Percentiles rank a stretch among this genome's conserved stretches.
Conservation (phyloP, 345 rosid species). For the Raphanus raphanistrum region DNA sequence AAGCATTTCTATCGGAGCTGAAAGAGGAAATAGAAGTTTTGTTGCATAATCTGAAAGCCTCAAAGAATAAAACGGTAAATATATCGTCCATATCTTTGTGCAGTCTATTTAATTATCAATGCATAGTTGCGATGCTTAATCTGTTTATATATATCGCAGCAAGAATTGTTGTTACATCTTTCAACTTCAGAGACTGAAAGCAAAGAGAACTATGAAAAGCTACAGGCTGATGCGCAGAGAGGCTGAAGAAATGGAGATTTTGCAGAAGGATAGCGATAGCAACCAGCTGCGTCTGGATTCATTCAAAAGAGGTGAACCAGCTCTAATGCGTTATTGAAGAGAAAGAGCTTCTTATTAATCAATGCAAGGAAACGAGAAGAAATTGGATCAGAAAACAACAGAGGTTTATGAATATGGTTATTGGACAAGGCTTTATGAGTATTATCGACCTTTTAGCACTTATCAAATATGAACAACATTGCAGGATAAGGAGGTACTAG, state of each 20-base stretch:
- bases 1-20: constrained; percentile 51
- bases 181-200: constrained; percentile 60
- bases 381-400: constrained; percentile 57
- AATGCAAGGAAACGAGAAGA: constrained; percentile 54
- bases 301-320: constrained; percentile 53
- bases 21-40: constrained; percentile 53
- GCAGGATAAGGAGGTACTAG: constrained; percentile 66
- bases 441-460: constrained; percentile 14
- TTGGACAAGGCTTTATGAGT: constrained; percentile 3
- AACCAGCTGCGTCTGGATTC: constrained; percentile 47
- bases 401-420: constrained; percentile 49
- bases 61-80: constrained; percentile 63
- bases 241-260: constrained; percentile 47
- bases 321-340: constrained; percentile 57
- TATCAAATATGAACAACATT: constrained; percentile 25
- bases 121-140: constrained; percentile 32
- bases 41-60: constrained; percentile 53
- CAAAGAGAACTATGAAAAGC: constrained; percentile 54
- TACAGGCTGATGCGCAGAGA: constrained; percentile 55
- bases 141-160: constrained; percentile 48
- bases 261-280: constrained; percentile 54
- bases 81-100: constrained; percentile 9
- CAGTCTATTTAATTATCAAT: constrained; percentile 5
- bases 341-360: constrained; percentile 65
- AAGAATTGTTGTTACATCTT: constrained; percentile 58